Evolutionary conservation across 768 basidiomycete genomes (phyloP), one percentile per base, ranked within the genome.

Genomic region (Leccinum rimulosum): DNA sequence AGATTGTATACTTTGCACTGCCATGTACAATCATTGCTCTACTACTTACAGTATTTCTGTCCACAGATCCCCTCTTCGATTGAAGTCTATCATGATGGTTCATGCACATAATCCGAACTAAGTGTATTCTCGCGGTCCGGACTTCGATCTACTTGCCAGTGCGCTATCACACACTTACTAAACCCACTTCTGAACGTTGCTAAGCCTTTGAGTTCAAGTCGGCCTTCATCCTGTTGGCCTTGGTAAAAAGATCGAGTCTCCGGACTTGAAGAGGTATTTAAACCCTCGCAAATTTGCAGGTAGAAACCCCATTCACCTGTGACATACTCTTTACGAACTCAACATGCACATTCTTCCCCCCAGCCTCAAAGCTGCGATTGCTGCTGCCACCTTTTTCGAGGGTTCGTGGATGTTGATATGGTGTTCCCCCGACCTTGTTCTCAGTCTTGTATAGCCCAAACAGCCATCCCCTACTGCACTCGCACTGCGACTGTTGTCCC

Each of bases 401-500:
- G 56, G 70, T 73, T 31, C n/a, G 71, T 60, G 2, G n/a, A 36
- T 19, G 25, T 17, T 27, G 14, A n/a, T 3, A 27, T 19, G 40
- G 14, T 11, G 33, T 27, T 35, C 1, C n/a, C 11, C 15, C 28
- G 11, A 6, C 8, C 7, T 50, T 52, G 45, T 53, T 60, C 45
- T 59, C 15, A 59, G 3, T 19, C 9, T 27, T 11, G 33, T 67
- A 69, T 62, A 30, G 85, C 86, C 67, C 83, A 79, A 28, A 75
- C 75, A 5, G 14, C 59, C 11, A 60, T 75, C 38, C 17, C 38
- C 38, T 17, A 35, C 12, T 90, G 89, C 69, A 75, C 79, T 19
- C 83, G 89, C 64, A 79, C 68, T 19, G 84, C 85, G 68, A 86
- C 81, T 54, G 79, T 91, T 9, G 14, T 3, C 38, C 54, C 68